Evolutionary conservation across 2,329 filamentous ascomycete genomes (phyloP), one percentile per base, ranked within the genome.

Genomic region (Apiospora kogelbergensis): DNA sequence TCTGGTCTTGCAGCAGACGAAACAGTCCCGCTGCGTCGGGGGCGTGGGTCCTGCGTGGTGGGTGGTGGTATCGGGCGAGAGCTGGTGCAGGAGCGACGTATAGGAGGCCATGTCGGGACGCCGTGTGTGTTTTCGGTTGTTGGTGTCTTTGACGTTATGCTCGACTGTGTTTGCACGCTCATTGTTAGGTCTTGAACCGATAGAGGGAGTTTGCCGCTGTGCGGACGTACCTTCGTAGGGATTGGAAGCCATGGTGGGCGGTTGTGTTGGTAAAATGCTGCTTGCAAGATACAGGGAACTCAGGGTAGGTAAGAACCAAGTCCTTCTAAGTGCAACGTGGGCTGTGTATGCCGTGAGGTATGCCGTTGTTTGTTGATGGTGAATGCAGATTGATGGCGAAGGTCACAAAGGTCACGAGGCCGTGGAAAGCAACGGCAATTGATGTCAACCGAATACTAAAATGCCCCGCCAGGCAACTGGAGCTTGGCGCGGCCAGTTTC

Each of bases 91-190:
- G 26, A 53, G 66, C 48, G 66, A 60, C 10, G 66, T 85, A 81
- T 90, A 91, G 71, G 85, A 86, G 67, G 88, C 85, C 89, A 91
- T 91, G 81, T 90, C 88, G 71, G 86, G 86, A 48, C 89, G 88
- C 11, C 83, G 82, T 65, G 81, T 80, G 69, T 81, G 79, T 65
- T 80, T 77, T 30, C 79, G 76, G 6, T 46, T 48, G 17, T 83
- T 72, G 40, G 80, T 63, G 69, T 84, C 78, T 73, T 85, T 83
- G 79, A 91, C 88, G 77, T 87, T 88, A 81, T 91, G 89, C 78
- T 91, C 89, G 77, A 91, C 89, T 91, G 72, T 17, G 11, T 53
- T 17, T 53, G 46, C 46, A 20, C 2, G 24, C 22, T 26, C 46
- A 1, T 6, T 5, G 22, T 53, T 17, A 53, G 46, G 11, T 53